phyloP scores from a whole-genome alignment of 2,329 filamentous ascomycete genomes.

The Cadophora sp. region DNA sequence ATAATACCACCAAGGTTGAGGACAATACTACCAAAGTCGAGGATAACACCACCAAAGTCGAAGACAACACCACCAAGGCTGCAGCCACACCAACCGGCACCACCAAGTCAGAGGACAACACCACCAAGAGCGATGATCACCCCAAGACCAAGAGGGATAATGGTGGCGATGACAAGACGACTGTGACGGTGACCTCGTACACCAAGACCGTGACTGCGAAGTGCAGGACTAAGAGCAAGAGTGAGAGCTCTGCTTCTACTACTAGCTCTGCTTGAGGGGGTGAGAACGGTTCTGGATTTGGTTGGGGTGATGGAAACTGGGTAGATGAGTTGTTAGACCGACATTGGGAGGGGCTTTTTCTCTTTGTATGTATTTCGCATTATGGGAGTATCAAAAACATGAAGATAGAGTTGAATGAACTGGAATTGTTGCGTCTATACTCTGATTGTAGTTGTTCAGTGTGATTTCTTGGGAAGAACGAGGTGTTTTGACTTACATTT shows the following conservation, averaged over 20 bases:
- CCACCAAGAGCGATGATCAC: too few species aligned
- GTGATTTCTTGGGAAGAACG: too few species aligned
- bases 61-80: too few species aligned
- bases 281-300: neutral
- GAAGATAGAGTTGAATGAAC: too few species aligned
- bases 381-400: too few species aligned
- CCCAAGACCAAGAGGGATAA: too few species aligned
- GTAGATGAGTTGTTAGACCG: neutral
- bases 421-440: too few species aligned
- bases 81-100: too few species aligned
- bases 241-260: neutral
- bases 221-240: neutral
- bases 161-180: neutral
- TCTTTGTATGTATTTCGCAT: neutral
- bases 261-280: neutral
- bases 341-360: neutral
- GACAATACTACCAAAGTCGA: neutral
- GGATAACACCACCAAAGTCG: neutral
- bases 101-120: too few species aligned
- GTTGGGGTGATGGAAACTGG: neutral
- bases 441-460: too few species aligned
- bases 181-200: neutral
- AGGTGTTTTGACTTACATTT: too few species aligned
- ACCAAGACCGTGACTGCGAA: neutral
- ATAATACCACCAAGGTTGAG: neutral